Evolutionary conservation across 2,329 filamentous ascomycete species (phyloP), one percentile per base, ranked within the genome.

Genomic region (Sarocladiaceae sp.): DNA sequence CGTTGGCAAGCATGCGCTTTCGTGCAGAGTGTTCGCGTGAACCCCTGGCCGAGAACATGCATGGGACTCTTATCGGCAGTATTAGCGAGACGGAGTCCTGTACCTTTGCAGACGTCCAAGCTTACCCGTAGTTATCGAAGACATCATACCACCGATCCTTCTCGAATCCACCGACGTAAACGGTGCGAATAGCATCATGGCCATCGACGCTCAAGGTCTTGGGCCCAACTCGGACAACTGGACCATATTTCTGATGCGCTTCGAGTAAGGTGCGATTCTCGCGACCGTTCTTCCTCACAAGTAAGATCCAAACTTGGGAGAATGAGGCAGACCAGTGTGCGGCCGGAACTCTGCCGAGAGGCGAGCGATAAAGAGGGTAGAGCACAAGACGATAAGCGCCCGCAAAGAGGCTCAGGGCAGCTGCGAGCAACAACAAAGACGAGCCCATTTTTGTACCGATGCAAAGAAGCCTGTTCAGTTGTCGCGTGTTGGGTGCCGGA

Each of bases 261-360:
- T 46, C 2, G 12, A 54, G 53, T 17, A 56, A 42, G n/a, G 50
- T 22, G 1, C 15, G 2, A 18, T 57, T 57, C n/a, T 57, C 56
- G 17, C 42, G 17, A 3, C 44, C 46, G 4, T 42, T 28, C 2
- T 33, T 29, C 15, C 47, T 52, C 7, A 42, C 51, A 42, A 51
- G 53, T 39, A 40, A 50, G 15, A 57, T 51, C 56, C 56, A 57
- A 6, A 54, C 33, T 2, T 50, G 50, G 13, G 40, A 23, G 15
- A 56, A 23, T 29, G 52, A 52, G 25, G 54, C 53, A 13, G 52
- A 52, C 56, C 56, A 57, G 28, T 57, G 56, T 6, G 54, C 44
- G 4, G 54, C 52, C 5, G 56, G 54, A 20, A 57, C 54, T 20
- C 53, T 56, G n/a, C 52, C 11, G 1, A 57, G 40, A 12, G 55